A percentile compares a stretch with the other conserved stretches of the same genome.
Conservation (phyloP, 371 early-diverging fungal species). For the Mucor plumbeus region DNA sequence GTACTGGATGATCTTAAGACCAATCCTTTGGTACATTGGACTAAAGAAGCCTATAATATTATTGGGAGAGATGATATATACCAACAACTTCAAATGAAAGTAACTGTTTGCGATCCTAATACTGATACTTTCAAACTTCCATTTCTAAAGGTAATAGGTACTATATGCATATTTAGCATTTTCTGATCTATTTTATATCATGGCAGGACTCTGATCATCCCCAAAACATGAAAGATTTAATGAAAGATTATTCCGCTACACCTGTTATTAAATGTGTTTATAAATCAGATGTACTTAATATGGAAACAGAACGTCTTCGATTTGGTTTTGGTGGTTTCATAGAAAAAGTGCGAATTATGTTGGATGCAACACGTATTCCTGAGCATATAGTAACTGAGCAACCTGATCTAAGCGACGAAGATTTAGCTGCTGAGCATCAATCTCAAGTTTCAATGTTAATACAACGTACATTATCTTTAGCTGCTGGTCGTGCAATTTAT, state of each 20-base stretch:
- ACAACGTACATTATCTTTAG: conserved; percentile 68
- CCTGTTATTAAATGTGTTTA: conserved; percentile 15
- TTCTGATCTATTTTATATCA: neutral
- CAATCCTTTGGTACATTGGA: conserved; percentile 51
- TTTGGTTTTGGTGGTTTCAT: conserved; percentile 72
- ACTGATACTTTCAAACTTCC: conserved; percentile 22
- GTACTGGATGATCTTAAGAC: conserved; percentile 44
- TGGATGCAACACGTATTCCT: conserved; percentile 52
- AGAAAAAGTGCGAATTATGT: conserved; percentile 62
- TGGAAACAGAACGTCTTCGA: conserved; percentile 48
- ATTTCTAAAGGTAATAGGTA: conserved; percentile 17
- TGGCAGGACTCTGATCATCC: conserved; percentile 11
- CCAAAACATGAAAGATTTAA: conserved; percentile 13
- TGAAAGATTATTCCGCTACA: conserved; percentile 3
- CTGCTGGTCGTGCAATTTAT: conserved; percentile 72
- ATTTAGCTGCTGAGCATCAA: conserved; percentile 57
- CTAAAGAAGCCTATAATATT: conserved; percentile 46
- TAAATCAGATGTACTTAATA: conserved; percentile 32
- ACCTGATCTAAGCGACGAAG: conserved; percentile 53
- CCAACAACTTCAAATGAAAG: conserved; percentile 40
- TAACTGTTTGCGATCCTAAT: conserved; percentile 19
- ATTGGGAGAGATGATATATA: conserved; percentile 71
- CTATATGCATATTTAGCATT: neutral
- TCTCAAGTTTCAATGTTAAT: conserved; percentile 52
- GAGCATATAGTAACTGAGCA: conserved; percentile 46